These are phyloP conservation scores for Pleurotus djamor DNA, from an alignment of 768 basidiomycete genomes.

Conservation along the genomic window DNA sequence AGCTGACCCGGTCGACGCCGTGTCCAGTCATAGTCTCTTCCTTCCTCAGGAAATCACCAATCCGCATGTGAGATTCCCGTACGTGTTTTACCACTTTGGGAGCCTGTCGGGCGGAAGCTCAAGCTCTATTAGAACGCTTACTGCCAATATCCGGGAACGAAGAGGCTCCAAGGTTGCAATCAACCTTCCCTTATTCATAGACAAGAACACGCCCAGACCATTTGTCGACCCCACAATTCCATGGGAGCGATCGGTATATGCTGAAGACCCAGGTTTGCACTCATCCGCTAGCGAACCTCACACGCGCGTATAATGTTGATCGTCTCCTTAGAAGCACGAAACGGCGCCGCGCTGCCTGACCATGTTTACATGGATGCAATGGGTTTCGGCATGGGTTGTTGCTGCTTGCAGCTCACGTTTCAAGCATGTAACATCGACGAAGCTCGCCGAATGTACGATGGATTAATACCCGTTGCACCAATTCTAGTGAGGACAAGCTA, in stretches of 20 bases:
- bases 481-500: conserved; percentile 68
- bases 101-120: conserved; percentile 8
- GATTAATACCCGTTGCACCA: conserved; percentile 92
- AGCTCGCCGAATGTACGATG: conserved; percentile 92
- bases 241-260: conserved; percentile 78
- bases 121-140: conserved; percentile 71
- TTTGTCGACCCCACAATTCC: conserved; percentile 94
- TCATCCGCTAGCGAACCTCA: neutral
- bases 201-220: conserved; percentile 81
- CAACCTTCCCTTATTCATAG: conserved; percentile 91
- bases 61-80: conserved; percentile 98
- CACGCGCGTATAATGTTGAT: neutral
- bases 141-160: conserved; percentile 90
- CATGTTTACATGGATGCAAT: conserved; percentile 99
- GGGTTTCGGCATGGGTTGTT: conserved; percentile 99
- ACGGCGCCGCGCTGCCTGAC: conserved; percentile 83
- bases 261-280: conserved; percentile 77
- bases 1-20: conserved; percentile 68
- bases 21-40: conserved; percentile 92
- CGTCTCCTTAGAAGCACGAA: conserved; percentile 67
- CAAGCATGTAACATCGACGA: conserved; percentile 94
- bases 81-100: conserved; percentile 30
- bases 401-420: conserved; percentile 96
- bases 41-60: conserved; percentile 96
- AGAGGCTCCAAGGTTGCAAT: conserved; percentile 94